Base-by-base conservation (phyloP, 2,329 filamentous ascomycete genomes). In the Karstenula rhodostoma region DNA sequence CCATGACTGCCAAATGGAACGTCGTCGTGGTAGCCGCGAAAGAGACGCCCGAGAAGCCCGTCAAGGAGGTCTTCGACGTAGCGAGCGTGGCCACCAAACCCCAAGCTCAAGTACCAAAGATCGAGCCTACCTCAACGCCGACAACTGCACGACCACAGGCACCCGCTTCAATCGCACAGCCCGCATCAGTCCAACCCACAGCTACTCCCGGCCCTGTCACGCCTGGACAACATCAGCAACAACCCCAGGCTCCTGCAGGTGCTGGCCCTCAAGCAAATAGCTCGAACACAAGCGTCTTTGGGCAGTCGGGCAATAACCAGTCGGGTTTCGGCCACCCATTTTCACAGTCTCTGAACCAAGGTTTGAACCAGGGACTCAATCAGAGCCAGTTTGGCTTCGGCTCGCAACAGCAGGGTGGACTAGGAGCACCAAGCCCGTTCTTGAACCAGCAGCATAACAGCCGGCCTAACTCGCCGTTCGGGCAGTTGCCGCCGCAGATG, bases 41-140 rank as follows among this genome's bases (percentile, higher is more conserved):
- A n/a, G 90, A 96, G 50, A 97, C 94, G 0, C 94, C 94, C 0
- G 85, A 94, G 69, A 89, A 88, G 73, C 87, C 93, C 0, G 93
- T 98, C 4, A 86, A 82, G 10, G 93, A 97, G 77, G 94, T 97
- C 0, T 97, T 92, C 91, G 88, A 90, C 64, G 81, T 91, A 56
- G 93, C 90, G 0, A 94, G 94, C 78, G 82, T 32, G 29, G 29
- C 80, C 56, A 85, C 87, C 12, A 90, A 87, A 73, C 75, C 82
- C 46, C 58, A 73, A 43, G 69, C 66, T 19, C 62, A 48, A 19
- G 35, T 56, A n/a, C 58, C 67, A 37, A 62, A 63, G 40, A 67
- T 63, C 22, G 64, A 73, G 43, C 60, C 67, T 10, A 62, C 62
- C 22, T 27, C 58, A 17, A 40, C 62, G 48, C 66, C 60, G 50